phyloP scores from a whole-genome alignment of 2,329 filamentous ascomycete species.

The Talaromyces marneffei region DNA sequence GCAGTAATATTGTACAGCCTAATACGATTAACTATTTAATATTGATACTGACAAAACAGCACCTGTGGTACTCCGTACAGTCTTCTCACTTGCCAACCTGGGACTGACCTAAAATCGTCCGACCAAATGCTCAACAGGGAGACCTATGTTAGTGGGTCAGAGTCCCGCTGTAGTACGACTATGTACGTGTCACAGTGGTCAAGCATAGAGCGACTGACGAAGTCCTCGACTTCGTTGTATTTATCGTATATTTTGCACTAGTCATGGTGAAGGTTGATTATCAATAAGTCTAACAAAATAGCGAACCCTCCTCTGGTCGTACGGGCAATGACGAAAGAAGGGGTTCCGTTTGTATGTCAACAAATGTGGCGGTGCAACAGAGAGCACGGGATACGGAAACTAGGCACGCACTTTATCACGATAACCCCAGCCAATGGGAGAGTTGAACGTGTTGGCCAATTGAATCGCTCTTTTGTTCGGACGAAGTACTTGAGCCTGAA shows the following conservation, averaged over 20 bases:
- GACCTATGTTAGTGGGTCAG: conserved; percentile 1
- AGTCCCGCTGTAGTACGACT: conserved; percentile 9
- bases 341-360: background rate
- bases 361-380: conserved; percentile 8
- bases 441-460: background rate
- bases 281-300: too few species aligned
- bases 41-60: background rate
- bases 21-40: too few species aligned
- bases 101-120: background rate
- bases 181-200: conserved; percentile 7
- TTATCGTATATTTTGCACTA: too few species aligned
- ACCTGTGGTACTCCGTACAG: background rate
- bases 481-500: background rate
- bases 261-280: too few species aligned
- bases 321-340: conserved; percentile 1
- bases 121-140: background rate
- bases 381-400: conserved; percentile 1
- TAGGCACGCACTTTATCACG: conserved; percentile 9
- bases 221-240: background rate
- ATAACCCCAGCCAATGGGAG: conserved; percentile 7
- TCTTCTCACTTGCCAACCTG: background rate
- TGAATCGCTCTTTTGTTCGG: background rate
- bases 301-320: too few species aligned
- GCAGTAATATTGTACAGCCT: background rate
- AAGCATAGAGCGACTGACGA: background rate